Evolutionary conservation across 768 basidiomycete genomes (phyloP), one percentile per base, ranked within the genome.

Genomic region (Lepiota subincarnata): DNA sequence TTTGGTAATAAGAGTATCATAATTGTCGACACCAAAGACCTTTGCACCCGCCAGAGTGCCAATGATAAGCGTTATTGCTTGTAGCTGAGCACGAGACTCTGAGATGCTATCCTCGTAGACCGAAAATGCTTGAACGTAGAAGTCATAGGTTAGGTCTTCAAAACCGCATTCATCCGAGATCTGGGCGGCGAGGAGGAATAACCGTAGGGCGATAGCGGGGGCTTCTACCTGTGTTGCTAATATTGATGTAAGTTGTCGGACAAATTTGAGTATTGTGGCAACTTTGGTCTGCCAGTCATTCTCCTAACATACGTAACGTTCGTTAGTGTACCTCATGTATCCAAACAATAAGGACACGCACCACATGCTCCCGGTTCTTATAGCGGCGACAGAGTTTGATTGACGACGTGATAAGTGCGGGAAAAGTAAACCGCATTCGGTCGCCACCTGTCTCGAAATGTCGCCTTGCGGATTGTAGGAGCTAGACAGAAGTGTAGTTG

Each of bases 101-200:
- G 91, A 94, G 46, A 99, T 98, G 62, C 82, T 87, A 68, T 99
- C 97, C 66, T 99, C 97, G 70, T 99, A 98, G 11, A 98, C 93
- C 22, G 87, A 93, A 68, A 99, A 98, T 0, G 95, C 92, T 67
- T 98, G 94, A 12, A 98, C 97, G 63, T 95, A 98, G 60, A 98
- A 86, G 67, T 99, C 96, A 66, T 99, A 99, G 13, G 92, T 85
- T 55, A 98, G 83, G 66, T 98, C 95, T 69, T 97, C 95, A 60
- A 98, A 92, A 0, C 86, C 91, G 55, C 92, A 92, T 65, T 96
- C 92, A 63, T 97, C 96, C 0, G 96, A 83, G 24, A 97, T 88
- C 67, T 98, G 93, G 0, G 97, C 94, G 0, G 96, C 88, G 57
- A 98, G 87, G 22, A 99, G 85, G 81, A 96, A 98, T 1, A 98